Evolutionary conservation across 139 green algal genomes (phyloP).

Genomic region (Spirogloea muscicola): DNA sequence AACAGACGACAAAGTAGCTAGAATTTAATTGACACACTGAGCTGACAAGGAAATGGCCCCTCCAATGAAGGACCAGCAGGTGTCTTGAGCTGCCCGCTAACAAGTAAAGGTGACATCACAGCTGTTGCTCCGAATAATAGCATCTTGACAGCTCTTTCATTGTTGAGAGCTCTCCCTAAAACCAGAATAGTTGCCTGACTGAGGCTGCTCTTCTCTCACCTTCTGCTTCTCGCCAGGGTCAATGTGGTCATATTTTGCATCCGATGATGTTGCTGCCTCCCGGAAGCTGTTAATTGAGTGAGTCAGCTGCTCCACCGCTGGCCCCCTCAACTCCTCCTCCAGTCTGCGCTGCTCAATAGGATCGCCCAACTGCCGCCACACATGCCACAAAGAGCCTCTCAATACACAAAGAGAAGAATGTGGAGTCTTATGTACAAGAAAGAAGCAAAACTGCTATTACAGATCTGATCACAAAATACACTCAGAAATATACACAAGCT

Average conservation of each 20-base stretch:
- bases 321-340: conserved; percentile 47
- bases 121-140: neutral
- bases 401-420: no score
- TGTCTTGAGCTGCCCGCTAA: neutral
- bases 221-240: conserved; percentile 68
- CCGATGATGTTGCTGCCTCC: conserved; percentile 48
- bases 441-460: no score
- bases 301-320: conserved; percentile 43
- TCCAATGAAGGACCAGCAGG: neutral
- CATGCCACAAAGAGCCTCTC: no score
- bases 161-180: neutral
- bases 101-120: neutral
- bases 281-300: conserved; percentile 57
- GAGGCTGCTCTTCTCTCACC: conserved; percentile 25
- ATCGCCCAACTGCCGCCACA: conserved; percentile 52
- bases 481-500: no score
- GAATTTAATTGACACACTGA: neutral
- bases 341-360: conserved; percentile 63
- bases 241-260: conserved; percentile 75
- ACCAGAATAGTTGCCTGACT: neutral
- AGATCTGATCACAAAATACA: no score
- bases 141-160: neutral
- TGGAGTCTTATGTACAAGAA: no score
- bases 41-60: neutral
- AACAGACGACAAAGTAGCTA: neutral